Conservation (phyloP, 169 alveolate species). For the Cryptosporidium viatorum region DNA sequence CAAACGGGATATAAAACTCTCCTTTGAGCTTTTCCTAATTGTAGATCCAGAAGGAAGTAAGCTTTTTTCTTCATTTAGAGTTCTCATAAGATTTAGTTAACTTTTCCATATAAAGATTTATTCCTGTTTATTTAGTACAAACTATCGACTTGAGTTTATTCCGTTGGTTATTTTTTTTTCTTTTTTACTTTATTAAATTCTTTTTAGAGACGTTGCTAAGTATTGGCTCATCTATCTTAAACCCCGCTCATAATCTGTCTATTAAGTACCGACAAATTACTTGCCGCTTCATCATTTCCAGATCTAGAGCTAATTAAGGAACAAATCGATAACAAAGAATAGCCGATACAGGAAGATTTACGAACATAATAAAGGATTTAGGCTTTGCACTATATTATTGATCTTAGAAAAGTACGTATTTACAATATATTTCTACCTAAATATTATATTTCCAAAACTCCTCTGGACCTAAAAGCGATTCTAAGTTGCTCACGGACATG, state of each 20-base stretch:
- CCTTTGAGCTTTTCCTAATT: slow-evolving; percentile 35
- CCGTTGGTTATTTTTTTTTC: background rate
- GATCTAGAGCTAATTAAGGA: background rate
- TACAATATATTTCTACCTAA: slow-evolving; percentile 6
- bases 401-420: background rate
- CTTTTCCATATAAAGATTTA: background rate
- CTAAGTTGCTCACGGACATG: slow-evolving; percentile 72
- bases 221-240: background rate
- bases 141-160: background rate
- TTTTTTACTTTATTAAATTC: background rate
- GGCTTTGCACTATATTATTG: too few species aligned
- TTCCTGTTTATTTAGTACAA: background rate
- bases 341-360: too few species aligned
- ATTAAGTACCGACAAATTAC: background rate
- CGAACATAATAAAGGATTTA: too few species aligned
- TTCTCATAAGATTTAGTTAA: slow-evolving; percentile 5
- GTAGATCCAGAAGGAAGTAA: slow-evolving; percentile 27
- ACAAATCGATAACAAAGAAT: background rate
- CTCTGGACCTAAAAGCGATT: slow-evolving; percentile 53
- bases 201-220: background rate
- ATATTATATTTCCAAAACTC: slow-evolving; percentile 25
- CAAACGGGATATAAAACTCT: slow-evolving; percentile 63
- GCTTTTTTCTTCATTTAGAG: slow-evolving; percentile 37
- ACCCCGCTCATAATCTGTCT: slow-evolving; percentile 6
- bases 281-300: slow-evolving; percentile 5